phyloP scores from a whole-genome alignment of 805 yeast genomes.

The Cyberlindnera meyerae region DNA sequence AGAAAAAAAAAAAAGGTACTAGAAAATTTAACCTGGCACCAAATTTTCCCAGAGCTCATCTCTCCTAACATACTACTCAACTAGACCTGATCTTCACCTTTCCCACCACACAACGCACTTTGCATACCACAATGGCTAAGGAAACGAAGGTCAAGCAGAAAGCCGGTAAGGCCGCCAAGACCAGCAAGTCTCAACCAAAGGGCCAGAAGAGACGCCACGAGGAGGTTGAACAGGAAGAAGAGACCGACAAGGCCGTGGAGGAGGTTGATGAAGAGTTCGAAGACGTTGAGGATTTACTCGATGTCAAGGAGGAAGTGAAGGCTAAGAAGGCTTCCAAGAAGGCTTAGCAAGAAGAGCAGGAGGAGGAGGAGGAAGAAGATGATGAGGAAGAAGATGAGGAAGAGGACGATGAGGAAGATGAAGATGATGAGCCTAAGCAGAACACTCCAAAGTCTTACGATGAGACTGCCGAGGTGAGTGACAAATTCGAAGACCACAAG shows the following conservation, averaged over 20 bases:
- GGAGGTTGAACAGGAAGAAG: constrained; percentile 25
- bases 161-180: constrained; percentile 8
- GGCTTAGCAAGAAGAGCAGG: constrained; percentile 5
- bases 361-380: constrained; percentile 23
- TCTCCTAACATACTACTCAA: no score
- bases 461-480: constrained; percentile 21
- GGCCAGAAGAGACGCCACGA: constrained; percentile 27
- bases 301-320: constrained; percentile 33
- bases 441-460: constrained; percentile 8
- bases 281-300: constrained; percentile 52
- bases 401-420: constrained; percentile 21
- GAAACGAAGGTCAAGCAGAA: constrained; percentile 6
- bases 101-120: neutral
- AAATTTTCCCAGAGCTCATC: constrained; percentile 6
- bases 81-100: no score
- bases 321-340: constrained; percentile 16
- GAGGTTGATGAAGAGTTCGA: constrained; percentile 53
- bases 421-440: constrained; percentile 17
- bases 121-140: constrained; percentile 16
- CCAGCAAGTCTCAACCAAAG: constrained; percentile 17
- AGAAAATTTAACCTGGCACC: constrained; percentile 9
- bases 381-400: constrained; percentile 13
- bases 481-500: constrained; percentile 44
- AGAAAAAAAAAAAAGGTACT: constrained; percentile 6
- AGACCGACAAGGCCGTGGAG: constrained; percentile 43